These are phyloP conservation scores for Jackrogersella multiformis DNA, from an alignment of 495 filamentous ascomycete genomes.

Conservation along the genomic window DNA sequence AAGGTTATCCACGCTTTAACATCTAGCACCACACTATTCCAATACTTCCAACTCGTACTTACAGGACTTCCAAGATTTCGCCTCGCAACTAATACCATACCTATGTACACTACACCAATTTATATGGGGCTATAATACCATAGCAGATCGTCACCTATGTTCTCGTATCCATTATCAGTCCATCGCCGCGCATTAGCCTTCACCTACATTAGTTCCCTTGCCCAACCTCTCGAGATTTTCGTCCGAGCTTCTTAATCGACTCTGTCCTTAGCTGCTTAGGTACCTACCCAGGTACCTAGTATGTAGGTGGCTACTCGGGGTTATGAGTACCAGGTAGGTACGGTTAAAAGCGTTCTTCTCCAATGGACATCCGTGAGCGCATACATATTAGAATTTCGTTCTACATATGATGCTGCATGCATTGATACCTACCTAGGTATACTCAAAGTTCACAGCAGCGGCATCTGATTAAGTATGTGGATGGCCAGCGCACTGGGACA, in stretches of 20 bases:
- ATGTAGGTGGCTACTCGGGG: conserved; percentile 12
- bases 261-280: no score
- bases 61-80: no score
- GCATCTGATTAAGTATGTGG: conserved; percentile 5
- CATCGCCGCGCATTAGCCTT: conserved; percentile 29
- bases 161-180: conserved; percentile 30
- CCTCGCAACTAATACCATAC: not conserved
- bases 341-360: conserved; percentile 18
- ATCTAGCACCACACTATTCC: not conserved
- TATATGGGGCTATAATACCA: not conserved
- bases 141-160: not conserved
- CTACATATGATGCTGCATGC: no score
- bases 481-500: not conserved
- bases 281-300: no score
- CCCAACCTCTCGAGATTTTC: not conserved
- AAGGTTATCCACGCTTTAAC: not conserved
- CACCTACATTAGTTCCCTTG: not conserved
- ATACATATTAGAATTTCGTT: conserved; percentile 12
- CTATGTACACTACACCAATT: not conserved
- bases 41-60: not conserved
- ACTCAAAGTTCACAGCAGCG: conserved; percentile 24
- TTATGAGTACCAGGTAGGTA: not conserved
- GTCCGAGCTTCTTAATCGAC: conserved; percentile 10
- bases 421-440: conserved; percentile 4
- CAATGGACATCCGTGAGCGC: conserved; percentile 36